Conservation (phyloP, 257 asterid species). For the Solanum rostratum region DNA sequence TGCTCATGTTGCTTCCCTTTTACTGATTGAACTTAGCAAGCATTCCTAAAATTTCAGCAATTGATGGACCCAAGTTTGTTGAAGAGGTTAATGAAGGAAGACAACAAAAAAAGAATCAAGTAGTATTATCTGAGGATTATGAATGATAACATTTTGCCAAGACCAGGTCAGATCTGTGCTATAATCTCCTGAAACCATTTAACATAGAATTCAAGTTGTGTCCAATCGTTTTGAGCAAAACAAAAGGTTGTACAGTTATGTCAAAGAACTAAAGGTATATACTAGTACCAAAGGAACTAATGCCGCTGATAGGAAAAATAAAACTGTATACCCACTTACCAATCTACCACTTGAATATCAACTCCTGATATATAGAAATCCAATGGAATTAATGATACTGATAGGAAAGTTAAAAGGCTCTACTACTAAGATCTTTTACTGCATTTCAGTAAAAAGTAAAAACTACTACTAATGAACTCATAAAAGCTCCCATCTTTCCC, state of each 20-base stretch:
- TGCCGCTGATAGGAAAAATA: not conserved
- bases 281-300: not conserved
- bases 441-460: not conserved
- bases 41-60: not conserved
- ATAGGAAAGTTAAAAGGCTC: not conserved
- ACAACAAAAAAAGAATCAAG: not conserved
- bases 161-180: not conserved
- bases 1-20: not conserved
- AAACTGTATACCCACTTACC: not conserved
- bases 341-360: not conserved
- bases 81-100: not conserved
- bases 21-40: not conserved
- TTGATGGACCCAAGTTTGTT: not conserved
- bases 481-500: not conserved
- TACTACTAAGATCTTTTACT: not conserved
- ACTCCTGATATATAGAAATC: not conserved
- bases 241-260: not conserved
- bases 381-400: not conserved
- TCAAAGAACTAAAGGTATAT: not conserved
- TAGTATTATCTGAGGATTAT: not conserved
- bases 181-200: not conserved
- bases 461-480: not conserved
- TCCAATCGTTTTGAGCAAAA: not conserved
- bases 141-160: not conserved
- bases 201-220: not conserved